Percentiles rank a stretch among this genome's conserved stretches.
Evolutionary conservation across 2,329 filamentous ascomycete species (phyloP).

Genomic region (Ophiostoma angusticollis): DNA sequence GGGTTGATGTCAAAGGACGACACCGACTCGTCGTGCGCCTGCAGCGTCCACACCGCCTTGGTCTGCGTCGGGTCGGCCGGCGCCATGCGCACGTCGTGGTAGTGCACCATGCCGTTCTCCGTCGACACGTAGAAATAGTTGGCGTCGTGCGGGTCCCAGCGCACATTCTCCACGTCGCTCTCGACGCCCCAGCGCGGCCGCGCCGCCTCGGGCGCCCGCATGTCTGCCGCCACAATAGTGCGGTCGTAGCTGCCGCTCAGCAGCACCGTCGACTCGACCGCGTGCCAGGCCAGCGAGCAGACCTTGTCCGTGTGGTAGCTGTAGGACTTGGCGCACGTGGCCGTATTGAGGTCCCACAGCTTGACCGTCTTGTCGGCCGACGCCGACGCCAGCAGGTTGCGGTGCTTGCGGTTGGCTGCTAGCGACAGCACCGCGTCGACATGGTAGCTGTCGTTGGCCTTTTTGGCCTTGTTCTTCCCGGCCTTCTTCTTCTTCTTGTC

Average conservation of each 20-base stretch:
- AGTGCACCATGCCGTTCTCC: conserved; percentile 82
- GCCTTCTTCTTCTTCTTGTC: conserved; percentile 60
- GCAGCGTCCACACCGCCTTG: conserved; percentile 85
- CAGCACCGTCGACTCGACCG: conserved; percentile 72
- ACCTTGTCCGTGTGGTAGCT: conserved; percentile 95
- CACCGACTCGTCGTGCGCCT: conserved; percentile 86
- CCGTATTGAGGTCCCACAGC: conserved; percentile 89
- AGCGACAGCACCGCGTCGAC: conserved; percentile 87
- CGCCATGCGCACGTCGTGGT: conserved; percentile 71
- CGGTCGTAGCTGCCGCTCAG: conserved; percentile 92
- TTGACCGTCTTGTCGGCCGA: conserved; percentile 97
- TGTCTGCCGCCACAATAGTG: conserved; percentile 87
- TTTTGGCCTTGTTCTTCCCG: conserved; percentile 82
- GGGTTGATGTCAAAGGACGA: conserved; percentile 90
- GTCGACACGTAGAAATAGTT: conserved; percentile 96
- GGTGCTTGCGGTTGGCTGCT: conserved; percentile 82
- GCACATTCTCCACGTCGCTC: conserved; percentile 83
- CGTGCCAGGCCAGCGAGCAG: conserved; percentile 90
- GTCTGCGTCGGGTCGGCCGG: conserved; percentile 59
- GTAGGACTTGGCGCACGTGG: conserved; percentile 91
- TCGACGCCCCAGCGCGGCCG: conserved; percentile 84
- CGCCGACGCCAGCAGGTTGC: conserved; percentile 85
- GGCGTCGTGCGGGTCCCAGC: conserved; percentile 84
- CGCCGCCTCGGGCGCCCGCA: conserved; percentile 79
- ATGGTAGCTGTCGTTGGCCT: conserved; percentile 83